Evolutionary conservation across 441 rosid genomes (phyloP).

Genomic region (Pelargonium cotyledonis): DNA sequence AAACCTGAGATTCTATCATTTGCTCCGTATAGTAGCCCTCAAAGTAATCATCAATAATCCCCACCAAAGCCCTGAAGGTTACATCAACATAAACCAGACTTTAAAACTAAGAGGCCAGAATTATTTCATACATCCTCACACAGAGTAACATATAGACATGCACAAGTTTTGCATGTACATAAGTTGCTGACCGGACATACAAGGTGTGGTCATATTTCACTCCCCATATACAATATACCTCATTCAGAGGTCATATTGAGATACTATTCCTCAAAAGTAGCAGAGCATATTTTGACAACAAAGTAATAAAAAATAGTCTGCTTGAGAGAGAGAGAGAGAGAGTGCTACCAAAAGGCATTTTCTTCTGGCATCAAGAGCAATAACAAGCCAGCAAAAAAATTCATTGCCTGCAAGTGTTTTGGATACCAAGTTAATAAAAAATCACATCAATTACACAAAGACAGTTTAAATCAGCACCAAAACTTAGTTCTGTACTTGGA

Average conservation of each 20-base stretch:
- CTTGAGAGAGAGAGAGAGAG: neutral
- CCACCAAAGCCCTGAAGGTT: conserved; percentile 55
- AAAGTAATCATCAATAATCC: conserved; percentile 64
- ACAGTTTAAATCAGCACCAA: neutral
- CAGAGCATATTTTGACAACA: neutral
- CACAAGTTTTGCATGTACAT: neutral
- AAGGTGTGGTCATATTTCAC: neutral
- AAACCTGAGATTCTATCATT: conserved; percentile 71
- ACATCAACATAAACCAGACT: conserved; percentile 22
- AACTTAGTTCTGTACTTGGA: neutral
- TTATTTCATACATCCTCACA: conserved; percentile 7
- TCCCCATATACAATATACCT: neutral
- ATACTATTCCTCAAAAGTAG: neutral
- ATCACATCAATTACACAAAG: conserved; percentile 7
- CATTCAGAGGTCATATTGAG: conserved; percentile 9
- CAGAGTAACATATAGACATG: conserved; percentile 1
- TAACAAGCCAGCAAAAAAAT: conserved; percentile 67
- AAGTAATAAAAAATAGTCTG: neutral
- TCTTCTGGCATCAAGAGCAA: conserved; percentile 78
- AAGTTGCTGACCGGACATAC: neutral
- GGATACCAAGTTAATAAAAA: conserved; percentile 14
- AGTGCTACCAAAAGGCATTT: conserved; percentile 65
- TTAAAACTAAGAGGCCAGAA: conserved; percentile 15
- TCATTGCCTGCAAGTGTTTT: conserved; percentile 59
- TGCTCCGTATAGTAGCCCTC: conserved; percentile 63